Conservation (phyloP, 176 grass and related monocot species). For the Musa acuminata region DNA sequence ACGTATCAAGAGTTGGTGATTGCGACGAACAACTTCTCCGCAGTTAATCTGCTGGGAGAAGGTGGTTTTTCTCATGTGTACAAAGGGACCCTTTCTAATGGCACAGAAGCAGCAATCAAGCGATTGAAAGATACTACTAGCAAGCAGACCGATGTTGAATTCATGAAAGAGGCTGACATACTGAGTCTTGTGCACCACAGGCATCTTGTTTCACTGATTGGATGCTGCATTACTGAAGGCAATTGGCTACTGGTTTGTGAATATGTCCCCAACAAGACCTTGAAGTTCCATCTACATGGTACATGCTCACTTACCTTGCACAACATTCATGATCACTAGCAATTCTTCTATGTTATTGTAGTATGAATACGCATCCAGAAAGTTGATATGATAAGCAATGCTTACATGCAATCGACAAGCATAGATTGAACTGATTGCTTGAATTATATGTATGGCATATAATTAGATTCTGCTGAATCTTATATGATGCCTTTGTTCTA, state of each 20-base stretch:
- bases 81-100: conserved; percentile 5
- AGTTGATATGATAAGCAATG: too few relatives aligned
- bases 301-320: background rate
- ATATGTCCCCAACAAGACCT: background rate
- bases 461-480: too few relatives aligned
- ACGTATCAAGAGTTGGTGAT: conserved; percentile 9
- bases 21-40: background rate
- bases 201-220: conserved; percentile 13
- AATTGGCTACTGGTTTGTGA: conserved; percentile 11
- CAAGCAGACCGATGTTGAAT: background rate
- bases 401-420: too few relatives aligned
- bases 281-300: conserved; percentile 14
- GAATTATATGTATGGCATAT: too few relatives aligned
- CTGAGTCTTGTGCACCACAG: conserved; percentile 17
- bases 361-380: too few relatives aligned
- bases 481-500: too few relatives aligned
- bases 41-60: background rate
- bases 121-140: background rate
- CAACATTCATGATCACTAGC: too few relatives aligned
- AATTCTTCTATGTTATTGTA: too few relatives aligned
- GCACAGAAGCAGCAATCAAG: conserved; percentile 14
- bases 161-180: conserved; percentile 3
- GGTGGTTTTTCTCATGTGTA: conserved; percentile 9
- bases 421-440: too few relatives aligned
- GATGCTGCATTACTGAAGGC: background rate